Evolutionary conservation across 192 early-diverging fungal genomes (phyloP).

Genomic region (Neocallimastix lanati): DNA sequence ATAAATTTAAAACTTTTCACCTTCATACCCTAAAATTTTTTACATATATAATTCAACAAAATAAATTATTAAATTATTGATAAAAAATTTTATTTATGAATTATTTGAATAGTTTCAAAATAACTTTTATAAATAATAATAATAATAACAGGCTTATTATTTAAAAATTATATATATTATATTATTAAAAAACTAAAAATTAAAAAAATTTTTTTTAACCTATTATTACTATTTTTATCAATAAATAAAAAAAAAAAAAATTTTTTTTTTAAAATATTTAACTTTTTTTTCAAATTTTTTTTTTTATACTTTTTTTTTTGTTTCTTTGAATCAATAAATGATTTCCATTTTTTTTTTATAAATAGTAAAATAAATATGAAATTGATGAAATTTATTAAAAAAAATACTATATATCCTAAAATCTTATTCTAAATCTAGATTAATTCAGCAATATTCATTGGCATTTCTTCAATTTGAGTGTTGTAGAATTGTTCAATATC

Average conservation of each 20-base stretch:
- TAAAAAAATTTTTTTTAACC: neutral
- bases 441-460: slow-evolving; percentile 78
- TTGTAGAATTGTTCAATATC: slow-evolving; percentile 92
- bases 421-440: neutral
- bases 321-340: neutral
- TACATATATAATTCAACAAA: too few relatives aligned
- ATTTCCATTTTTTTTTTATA: neutral
- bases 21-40: too few relatives aligned
- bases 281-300: neutral
- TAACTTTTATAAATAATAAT: neutral
- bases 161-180: neutral
- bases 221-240: neutral
- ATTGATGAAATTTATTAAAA: neutral
- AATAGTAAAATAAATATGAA: neutral
- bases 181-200: neutral
- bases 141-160: neutral
- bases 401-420: too few relatives aligned
- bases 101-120: neutral
- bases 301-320: neutral
- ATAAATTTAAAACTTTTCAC: too few relatives aligned
- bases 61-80: too few relatives aligned
- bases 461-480: slow-evolving; percentile 99
- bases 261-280: neutral
- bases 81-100: too few relatives aligned
- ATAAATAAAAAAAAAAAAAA: neutral